A percentile compares a stretch with the other conserved stretches of the same genome.
Evolutionary conservation across 83 land plant genomes (phyloP).

Genomic region (Diphasiastrum complanatum): DNA sequence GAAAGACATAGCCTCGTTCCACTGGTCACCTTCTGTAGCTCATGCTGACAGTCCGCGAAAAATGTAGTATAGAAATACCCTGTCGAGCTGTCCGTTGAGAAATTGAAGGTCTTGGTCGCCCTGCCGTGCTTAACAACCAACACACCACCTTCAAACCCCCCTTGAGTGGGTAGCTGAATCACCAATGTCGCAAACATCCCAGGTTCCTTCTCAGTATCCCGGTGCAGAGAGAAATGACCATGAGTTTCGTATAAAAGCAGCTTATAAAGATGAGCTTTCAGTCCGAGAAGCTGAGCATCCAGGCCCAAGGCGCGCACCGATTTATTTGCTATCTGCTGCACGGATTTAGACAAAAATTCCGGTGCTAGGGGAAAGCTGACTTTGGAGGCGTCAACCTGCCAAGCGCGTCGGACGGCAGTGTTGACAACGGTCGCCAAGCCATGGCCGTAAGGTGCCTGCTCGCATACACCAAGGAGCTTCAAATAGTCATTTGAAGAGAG

Average conservation of each 20-base stretch:
- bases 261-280: conserved; percentile 9
- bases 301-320: not conserved
- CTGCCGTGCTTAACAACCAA: conserved; percentile 9
- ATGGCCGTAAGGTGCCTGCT: conserved; percentile 18
- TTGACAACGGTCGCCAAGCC: conserved; percentile 5
- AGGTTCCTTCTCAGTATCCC: conserved; percentile 17
- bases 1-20: conserved; percentile 11
- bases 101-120: conserved; percentile 3
- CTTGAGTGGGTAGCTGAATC: conserved; percentile 14
- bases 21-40: conserved; percentile 7
- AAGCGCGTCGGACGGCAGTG: conserved; percentile 9
- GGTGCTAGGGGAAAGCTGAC: conserved; percentile 5
- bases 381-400: conserved; percentile 19
- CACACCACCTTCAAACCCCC: conserved; percentile 9
- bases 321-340: not conserved
- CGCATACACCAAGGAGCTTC: conserved; percentile 3
- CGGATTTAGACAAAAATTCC: not conserved
- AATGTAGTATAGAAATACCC: not conserved
- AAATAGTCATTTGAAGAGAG: not conserved
- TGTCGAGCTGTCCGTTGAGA: not conserved
- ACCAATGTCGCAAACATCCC: conserved; percentile 24
- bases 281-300: not conserved
- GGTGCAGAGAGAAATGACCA: conserved; percentile 13
- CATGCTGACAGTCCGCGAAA: conserved; percentile 17
- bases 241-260: conserved; percentile 10